Evolutionary conservation across 345 rosid species (phyloP).

Genomic region (Eucalyptus sp.): DNA sequence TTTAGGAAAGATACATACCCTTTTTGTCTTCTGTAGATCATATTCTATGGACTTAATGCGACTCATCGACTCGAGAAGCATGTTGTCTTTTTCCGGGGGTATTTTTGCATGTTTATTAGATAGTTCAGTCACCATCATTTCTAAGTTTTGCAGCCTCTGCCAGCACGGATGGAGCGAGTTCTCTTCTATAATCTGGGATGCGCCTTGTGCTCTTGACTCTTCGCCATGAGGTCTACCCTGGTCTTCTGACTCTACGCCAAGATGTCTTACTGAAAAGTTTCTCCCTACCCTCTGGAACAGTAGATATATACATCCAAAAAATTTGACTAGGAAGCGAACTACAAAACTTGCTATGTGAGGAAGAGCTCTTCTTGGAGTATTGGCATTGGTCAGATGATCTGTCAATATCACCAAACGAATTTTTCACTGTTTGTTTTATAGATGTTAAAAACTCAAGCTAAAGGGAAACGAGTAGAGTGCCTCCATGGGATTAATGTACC

Average conservation of each 20-base stretch:
- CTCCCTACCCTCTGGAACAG: conserved; percentile 32
- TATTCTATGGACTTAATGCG: conserved; percentile 77
- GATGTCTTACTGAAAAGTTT: conserved; percentile 10
- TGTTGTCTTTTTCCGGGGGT: conserved; percentile 86
- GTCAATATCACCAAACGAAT: conserved; percentile 6
- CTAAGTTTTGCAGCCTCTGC: conserved; percentile 75
- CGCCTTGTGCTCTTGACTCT: conserved; percentile 20
- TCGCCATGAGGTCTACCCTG: conserved; percentile 15
- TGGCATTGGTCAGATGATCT: conserved; percentile 25
- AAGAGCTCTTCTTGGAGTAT: conserved; percentile 9
- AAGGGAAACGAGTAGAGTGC: neutral
- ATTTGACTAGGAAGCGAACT: conserved; percentile 28
- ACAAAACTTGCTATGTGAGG: conserved; percentile 13
- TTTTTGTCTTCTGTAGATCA: conserved; percentile 86
- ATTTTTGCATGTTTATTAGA: conserved; percentile 48
- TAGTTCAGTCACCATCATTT: conserved; percentile 58
- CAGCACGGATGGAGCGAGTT: conserved; percentile 60
- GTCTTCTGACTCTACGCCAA: conserved; percentile 19
- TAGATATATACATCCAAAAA: conserved; percentile 39
- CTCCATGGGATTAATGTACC: neutral
- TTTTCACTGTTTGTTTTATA: neutral
- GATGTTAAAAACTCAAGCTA: neutral
- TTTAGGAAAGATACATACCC: conserved; percentile 20
- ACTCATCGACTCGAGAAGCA: conserved; percentile 67
- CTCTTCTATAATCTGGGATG: conserved; percentile 25